These are phyloP conservation scores for Phanerochaete carnosa DNA, from an alignment of 768 basidiomycete genomes.

Conservation along the genomic window DNA sequence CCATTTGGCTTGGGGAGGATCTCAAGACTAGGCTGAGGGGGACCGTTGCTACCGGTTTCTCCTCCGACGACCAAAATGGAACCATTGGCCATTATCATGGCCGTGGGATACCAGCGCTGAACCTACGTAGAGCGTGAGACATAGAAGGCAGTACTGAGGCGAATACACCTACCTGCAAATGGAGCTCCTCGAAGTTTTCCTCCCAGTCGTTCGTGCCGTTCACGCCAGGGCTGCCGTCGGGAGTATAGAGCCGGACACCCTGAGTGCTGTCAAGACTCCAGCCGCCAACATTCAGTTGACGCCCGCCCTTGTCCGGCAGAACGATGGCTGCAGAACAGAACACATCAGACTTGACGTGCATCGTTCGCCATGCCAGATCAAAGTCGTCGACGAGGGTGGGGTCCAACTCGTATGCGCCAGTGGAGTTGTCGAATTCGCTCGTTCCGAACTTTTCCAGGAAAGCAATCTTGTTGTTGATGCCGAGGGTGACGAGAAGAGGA, in stretches of 20 bases:
- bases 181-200: constrained; percentile 56
- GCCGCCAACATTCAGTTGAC: constrained; percentile 64
- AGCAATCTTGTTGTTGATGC: constrained; percentile 77
- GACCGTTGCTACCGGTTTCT: constrained; percentile 65
- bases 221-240: constrained; percentile 62
- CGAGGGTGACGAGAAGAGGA: constrained; percentile 71
- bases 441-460: constrained; percentile 78
- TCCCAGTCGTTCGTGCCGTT: constrained; percentile 81
- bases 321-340: constrained; percentile 76
- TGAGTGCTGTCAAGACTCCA: constrained; percentile 72
- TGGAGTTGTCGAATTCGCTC: constrained; percentile 56
- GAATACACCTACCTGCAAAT: constrained; percentile 49
- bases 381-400: constrained; percentile 47
- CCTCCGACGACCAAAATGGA: constrained; percentile 73
- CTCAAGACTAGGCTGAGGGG: constrained; percentile 67
- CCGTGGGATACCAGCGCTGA: constrained; percentile 72
- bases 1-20: constrained; percentile 65
- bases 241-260: constrained; percentile 71
- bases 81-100: constrained; percentile 70
- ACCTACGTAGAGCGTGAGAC: constrained; percentile 30
- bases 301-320: constrained; percentile 69
- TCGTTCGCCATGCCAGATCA: constrained; percentile 60
- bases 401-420: constrained; percentile 80
- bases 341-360: constrained; percentile 76
- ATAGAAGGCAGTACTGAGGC: neutral